Base-by-base conservation (phyloP, 2,329 filamentous ascomycete species). In the Aspergillus flavus region DNA sequence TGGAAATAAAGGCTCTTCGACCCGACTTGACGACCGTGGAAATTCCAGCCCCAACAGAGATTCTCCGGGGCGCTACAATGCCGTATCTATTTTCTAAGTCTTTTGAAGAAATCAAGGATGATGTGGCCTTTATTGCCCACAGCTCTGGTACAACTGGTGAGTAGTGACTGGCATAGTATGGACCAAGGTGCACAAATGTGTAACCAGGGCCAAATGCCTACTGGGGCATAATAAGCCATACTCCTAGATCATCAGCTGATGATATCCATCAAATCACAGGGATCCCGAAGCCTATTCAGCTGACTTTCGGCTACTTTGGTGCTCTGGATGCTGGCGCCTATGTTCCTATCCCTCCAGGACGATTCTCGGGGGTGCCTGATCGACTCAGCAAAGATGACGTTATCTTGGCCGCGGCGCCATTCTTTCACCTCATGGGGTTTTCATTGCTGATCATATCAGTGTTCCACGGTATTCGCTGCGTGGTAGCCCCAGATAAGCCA, bases 121-220 rank as follows among this genome's bases (percentile, higher is more conserved):
- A 72, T 7, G 58, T 68, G 6, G 65, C 68, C 21, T 45, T 73
- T 10, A 72, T 76, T 16, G 69, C 73, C 34, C 75, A 76, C 56
- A 77, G 73, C n/a, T 77, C 75, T 21, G 75, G 75, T 9, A 74
- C 73, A 19, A 76, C 75, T n/a, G 75, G 75, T 71, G 54, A 50
- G 65, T 62, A 30, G 50, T n/a, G 2, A 32, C 19, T 4, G 43
- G 5, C 16, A 52, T 52, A n/a, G 14, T 10, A 32, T 9, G 21
- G 45, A 48, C 21, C 10, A n/a, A 52, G n/a, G 21, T 34, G 48
- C 10, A 50, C 26, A 28, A 19, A 50, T 26, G 26, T 50, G 12
- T 16, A 30, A 30, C 9, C 46, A 30, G n/a, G 14, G 12, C 26
- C 46, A 10, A 19, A 28, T 28, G 4, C 14, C 26, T 30, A 19